Evolutionary conservation across 441 rosid species (phyloP).

Genomic region (Gossypium lobatum): DNA sequence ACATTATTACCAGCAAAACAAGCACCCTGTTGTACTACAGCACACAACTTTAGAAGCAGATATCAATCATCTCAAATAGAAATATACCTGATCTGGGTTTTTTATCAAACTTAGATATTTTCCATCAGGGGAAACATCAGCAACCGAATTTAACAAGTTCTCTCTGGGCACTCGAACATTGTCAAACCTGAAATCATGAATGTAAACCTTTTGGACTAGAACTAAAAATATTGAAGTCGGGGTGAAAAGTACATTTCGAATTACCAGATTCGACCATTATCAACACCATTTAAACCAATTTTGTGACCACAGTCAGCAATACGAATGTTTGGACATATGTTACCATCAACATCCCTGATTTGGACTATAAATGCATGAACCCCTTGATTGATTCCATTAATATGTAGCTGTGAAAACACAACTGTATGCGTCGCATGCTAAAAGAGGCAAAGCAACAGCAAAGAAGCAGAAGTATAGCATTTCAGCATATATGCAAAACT

Average conservation of each 20-base stretch:
- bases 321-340: constrained; percentile 59
- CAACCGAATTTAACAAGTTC: constrained; percentile 83
- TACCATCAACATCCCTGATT: constrained; percentile 79
- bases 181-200: constrained; percentile 57
- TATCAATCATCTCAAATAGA: background rate
- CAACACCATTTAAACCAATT: constrained; percentile 92
- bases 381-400: constrained; percentile 72
- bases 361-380: constrained; percentile 88
- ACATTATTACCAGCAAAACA: background rate
- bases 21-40: background rate
- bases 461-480: constrained; percentile 7
- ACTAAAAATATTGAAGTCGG: background rate
- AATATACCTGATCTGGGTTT: constrained; percentile 79
- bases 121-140: constrained; percentile 87
- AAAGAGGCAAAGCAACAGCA: constrained; percentile 1
- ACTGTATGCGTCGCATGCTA: constrained; percentile 93
- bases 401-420: constrained; percentile 80
- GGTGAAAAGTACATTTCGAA: background rate
- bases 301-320: constrained; percentile 95
- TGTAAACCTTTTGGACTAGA: constrained; percentile 5
- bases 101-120: constrained; percentile 69
- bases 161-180: constrained; percentile 81
- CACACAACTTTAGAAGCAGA: background rate
- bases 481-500: constrained; percentile 15
- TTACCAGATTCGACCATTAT: constrained; percentile 93